phyloP scores from a whole-genome alignment of 2,329 filamentous ascomycete genomes.

The Sphaerulina populicola region DNA sequence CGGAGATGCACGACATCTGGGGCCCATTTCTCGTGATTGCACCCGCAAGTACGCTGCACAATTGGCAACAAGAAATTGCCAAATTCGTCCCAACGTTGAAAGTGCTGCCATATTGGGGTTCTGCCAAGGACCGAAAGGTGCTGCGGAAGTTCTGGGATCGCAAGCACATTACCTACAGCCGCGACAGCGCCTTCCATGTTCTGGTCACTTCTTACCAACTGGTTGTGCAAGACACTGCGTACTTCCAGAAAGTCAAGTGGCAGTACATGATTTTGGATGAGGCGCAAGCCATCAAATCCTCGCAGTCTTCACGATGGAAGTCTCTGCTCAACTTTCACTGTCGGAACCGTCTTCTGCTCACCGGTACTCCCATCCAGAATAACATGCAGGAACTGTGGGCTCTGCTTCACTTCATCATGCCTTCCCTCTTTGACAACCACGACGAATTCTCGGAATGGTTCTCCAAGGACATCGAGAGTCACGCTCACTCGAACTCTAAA shows the following conservation, averaged over 20 bases:
- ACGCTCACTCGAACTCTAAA: constrained; percentile 98
- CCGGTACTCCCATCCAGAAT: constrained; percentile 96
- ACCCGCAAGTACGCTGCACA: constrained; percentile 91
- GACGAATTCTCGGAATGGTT: constrained; percentile 93
- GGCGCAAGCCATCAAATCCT: constrained; percentile 97
- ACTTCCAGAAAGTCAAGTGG: constrained; percentile 99
- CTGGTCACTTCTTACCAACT: constrained; percentile 95
- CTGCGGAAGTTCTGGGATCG: constrained; percentile 98
- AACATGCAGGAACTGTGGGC: constrained; percentile 99
- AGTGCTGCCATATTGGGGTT: constrained; percentile 95
- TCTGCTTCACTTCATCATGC: constrained; percentile 98
- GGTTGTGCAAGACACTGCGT: constrained; percentile 89
- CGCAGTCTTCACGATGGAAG: constrained; percentile 94
- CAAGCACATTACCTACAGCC: constrained; percentile 91
- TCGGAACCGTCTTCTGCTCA: constrained; percentile 84
- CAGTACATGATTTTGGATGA: constrained; percentile 99
- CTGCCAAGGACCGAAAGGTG: constrained; percentile 85
- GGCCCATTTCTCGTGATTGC: constrained; percentile 95
- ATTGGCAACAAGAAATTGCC: constrained; percentile 97
- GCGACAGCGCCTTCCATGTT: constrained; percentile 90
- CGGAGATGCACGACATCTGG: constrained; percentile 96
- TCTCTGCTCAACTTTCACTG: constrained; percentile 88
- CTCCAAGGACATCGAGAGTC: constrained; percentile 92
- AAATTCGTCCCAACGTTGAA: constrained; percentile 93
- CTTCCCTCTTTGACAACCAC: constrained; percentile 91